phyloP scores from a whole-genome alignment of 805 yeast genomes.

The Kregervanrija pseudodelftensis region DNA sequence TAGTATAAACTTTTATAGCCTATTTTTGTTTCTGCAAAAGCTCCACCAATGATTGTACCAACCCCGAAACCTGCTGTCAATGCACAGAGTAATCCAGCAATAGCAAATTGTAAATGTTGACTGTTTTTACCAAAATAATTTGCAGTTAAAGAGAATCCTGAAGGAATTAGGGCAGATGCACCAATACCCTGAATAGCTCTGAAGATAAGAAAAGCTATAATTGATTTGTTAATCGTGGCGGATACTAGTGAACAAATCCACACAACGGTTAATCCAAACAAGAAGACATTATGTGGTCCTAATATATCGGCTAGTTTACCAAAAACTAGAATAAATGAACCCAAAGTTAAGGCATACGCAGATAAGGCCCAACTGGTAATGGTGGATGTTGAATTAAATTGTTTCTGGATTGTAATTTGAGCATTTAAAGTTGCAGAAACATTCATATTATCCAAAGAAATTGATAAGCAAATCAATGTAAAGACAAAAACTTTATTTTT shows the following conservation, averaged over 20 bases:
- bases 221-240: conserved; percentile 29
- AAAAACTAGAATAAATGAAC: conserved; percentile 35
- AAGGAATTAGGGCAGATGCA: conserved; percentile 35
- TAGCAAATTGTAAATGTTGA: conserved; percentile 9
- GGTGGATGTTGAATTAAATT: conserved; percentile 29
- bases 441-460: conserved; percentile 21
- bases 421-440: conserved; percentile 21
- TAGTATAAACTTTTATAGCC: conserved; percentile 36
- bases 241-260: conserved; percentile 25
- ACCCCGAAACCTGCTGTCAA: conserved; percentile 29
- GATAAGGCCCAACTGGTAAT: conserved; percentile 36
- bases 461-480: conserved; percentile 7
- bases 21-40: conserved; percentile 28
- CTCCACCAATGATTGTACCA: conserved; percentile 39
- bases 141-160: conserved; percentile 16
- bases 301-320: conserved; percentile 37
- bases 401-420: conserved; percentile 26
- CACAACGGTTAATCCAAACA: conserved; percentile 13
- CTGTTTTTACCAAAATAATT: conserved; percentile 17
- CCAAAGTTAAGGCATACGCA: conserved; percentile 37
- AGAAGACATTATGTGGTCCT: conserved; percentile 30
- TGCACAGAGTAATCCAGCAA: conserved; percentile 11
- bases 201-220: conserved; percentile 32
- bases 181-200: conserved; percentile 40
- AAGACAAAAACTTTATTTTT: conserved; percentile 13